Percentiles rank a stretch among this genome's conserved stretches.
phyloP scores from a whole-genome alignment of 495 filamentous ascomycete species.

The Gamarada debralockiae region DNA sequence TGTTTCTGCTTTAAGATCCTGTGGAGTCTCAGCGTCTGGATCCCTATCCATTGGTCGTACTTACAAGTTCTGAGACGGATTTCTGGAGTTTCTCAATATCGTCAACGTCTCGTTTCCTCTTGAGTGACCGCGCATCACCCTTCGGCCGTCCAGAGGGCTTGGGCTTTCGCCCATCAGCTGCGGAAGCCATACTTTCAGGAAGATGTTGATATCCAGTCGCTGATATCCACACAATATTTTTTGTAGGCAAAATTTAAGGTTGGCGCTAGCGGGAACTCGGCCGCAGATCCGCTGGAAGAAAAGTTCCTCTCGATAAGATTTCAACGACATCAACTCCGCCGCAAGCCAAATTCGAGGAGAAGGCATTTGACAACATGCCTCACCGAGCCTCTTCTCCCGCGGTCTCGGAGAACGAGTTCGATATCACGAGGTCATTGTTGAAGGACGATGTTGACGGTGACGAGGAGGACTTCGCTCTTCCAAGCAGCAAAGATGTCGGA shows the following conservation, averaged over 20 bases:
- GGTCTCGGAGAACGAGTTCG: slow-evolving; percentile 84
- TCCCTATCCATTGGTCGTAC: background rate
- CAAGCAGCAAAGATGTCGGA: slow-evolving; percentile 38
- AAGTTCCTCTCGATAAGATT: slow-evolving; percentile 16
- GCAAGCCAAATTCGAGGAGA: background rate
- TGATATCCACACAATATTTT: background rate
- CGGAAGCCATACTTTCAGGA: slow-evolving; percentile 14
- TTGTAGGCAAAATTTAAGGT: background rate
- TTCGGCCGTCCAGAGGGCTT: slow-evolving; percentile 10
- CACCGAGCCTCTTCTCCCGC: slow-evolving; percentile 72
- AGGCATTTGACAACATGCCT: slow-evolving; percentile 21
- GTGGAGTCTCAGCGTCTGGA: slow-evolving; percentile 2
- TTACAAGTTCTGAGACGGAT: slow-evolving; percentile 42
- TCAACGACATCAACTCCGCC: background rate
- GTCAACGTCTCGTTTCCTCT: slow-evolving; percentile 61
- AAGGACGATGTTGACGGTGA: slow-evolving; percentile 42
- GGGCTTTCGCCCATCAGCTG: slow-evolving; percentile 13
- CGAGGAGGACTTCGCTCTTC: slow-evolving; percentile 31
- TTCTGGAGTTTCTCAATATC: slow-evolving; percentile 54
- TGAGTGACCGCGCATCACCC: slow-evolving; percentile 35
- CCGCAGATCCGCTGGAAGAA: background rate
- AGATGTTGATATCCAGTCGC: background rate
- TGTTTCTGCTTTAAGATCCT: slow-evolving; percentile 44
- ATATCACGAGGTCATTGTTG: slow-evolving; percentile 81
- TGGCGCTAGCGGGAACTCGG: background rate